Evolutionary conservation across 495 filamentous ascomycete species (phyloP).

Genomic region (Emericellopsis terricola): DNA sequence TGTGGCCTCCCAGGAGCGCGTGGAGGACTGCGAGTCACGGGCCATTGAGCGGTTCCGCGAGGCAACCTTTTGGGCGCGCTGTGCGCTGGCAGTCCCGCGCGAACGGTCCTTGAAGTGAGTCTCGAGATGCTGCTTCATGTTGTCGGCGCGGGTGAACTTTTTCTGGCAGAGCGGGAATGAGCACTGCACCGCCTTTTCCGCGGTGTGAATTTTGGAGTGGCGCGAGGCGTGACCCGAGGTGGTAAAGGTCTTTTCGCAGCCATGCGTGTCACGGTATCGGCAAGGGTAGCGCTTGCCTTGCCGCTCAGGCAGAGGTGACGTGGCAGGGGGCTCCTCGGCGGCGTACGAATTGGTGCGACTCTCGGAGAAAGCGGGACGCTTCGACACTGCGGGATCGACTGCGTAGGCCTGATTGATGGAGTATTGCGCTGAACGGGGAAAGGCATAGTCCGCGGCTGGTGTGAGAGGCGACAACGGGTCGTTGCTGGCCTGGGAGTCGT

Average conservation of each 20-base stretch:
- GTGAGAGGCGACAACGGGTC: constrained; percentile 30
- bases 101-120: constrained; percentile 54
- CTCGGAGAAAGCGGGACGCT: constrained; percentile 11
- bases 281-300: constrained; percentile 46
- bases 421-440: constrained; percentile 3
- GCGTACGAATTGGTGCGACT: constrained; percentile 18
- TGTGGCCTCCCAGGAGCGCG: constrained; percentile 6
- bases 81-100: constrained; percentile 10
- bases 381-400: constrained; percentile 15
- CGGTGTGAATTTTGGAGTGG: constrained; percentile 92
- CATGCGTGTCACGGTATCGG: constrained; percentile 42
- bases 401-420: constrained; percentile 15
- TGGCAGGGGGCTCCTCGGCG: constrained; percentile 20
- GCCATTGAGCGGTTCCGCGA: constrained; percentile 2
- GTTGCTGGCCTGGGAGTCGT: constrained; percentile 31
- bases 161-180: constrained; percentile 63
- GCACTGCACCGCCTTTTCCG: constrained; percentile 83
- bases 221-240: constrained; percentile 93
- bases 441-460: constrained; percentile 16
- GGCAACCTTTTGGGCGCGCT: constrained; percentile 5
- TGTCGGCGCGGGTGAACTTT: constrained; percentile 90
- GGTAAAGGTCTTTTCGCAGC: constrained; percentile 72
- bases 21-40: constrained; percentile 2
- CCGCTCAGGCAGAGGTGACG: constrained; percentile 14
- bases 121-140: constrained; percentile 94